Evolutionary conservation across 73 alveolate species (phyloP).

Genomic region (Durusdinium trenchii): DNA sequence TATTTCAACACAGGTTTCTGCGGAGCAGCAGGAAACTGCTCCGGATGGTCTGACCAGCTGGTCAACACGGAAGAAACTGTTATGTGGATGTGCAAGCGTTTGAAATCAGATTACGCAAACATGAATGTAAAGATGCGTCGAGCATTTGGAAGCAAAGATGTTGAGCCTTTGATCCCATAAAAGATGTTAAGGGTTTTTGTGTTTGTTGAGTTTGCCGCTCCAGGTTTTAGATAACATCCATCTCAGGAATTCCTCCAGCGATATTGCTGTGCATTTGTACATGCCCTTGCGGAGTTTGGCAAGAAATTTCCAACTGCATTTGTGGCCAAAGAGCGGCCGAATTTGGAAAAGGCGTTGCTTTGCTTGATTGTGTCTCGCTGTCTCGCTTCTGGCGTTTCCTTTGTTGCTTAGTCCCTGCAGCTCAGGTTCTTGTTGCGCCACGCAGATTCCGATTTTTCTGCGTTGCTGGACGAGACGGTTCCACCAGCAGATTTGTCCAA

Average conservation of each 20-base stretch:
- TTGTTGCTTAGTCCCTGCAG: background rate
- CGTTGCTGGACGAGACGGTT: too few relatives aligned
- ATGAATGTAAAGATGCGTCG: background rate
- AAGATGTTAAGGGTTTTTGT: too few relatives aligned
- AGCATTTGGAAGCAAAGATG: background rate
- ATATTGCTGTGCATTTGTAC: too few relatives aligned
- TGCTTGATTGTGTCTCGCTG: background rate
- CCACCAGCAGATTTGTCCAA: background rate
- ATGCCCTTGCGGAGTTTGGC: too few relatives aligned
- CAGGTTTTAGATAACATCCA: background rate
- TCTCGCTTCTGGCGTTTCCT: too few relatives aligned
- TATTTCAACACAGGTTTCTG: background rate
- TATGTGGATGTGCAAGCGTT: background rate
- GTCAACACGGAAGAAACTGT: background rate
- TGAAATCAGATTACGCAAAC: background rate
- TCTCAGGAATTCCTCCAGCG: background rate
- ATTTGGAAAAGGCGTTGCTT: too few relatives aligned
- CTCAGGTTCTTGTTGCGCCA: background rate
- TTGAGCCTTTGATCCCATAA: background rate
- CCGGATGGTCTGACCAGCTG: background rate
- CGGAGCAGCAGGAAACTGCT: background rate
- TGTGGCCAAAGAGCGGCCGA: background rate
- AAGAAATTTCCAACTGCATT: too few relatives aligned
- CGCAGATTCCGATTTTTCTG: background rate
- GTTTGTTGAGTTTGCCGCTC: background rate